These are phyloP conservation scores for Hysterium pulicare DNA, from an alignment of 2,329 filamentous ascomycete species.

Conservation along the genomic window DNA sequence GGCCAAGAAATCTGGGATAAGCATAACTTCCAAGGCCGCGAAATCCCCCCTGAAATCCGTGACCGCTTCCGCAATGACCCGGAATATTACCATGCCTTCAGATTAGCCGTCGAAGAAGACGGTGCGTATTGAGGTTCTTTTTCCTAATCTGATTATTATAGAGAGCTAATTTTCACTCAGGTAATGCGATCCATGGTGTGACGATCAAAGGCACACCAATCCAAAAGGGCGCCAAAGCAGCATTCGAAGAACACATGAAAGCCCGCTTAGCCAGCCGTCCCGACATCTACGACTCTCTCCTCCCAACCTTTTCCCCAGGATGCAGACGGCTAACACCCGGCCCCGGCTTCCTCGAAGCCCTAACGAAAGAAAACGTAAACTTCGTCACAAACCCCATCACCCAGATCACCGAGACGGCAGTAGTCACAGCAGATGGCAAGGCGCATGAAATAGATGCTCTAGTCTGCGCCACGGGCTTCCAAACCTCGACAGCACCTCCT, in stretches of 20 bases:
- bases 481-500: slow-evolving; percentile 36
- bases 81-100: slow-evolving; percentile 29
- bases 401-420: slow-evolving; percentile 33
- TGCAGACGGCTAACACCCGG: slow-evolving; percentile 51
- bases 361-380: slow-evolving; percentile 39
- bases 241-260: slow-evolving; percentile 43
- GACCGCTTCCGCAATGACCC: slow-evolving; percentile 25
- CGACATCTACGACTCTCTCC: slow-evolving; percentile 18
- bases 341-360: slow-evolving; percentile 50
- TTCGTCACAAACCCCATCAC: slow-evolving; percentile 37
- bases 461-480: slow-evolving; percentile 47
- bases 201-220: slow-evolving; percentile 37
- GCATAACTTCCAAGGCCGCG: slow-evolving; percentile 32
- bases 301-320: slow-evolving; percentile 44
- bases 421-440: slow-evolving; percentile 40
- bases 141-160: no score
- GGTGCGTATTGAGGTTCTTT: no score
- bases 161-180: no score
- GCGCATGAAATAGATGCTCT: slow-evolving; percentile 41
- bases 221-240: slow-evolving; percentile 33
- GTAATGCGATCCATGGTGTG: slow-evolving; percentile 26
- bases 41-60: slow-evolving; percentile 22
- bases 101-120: slow-evolving; percentile 31
- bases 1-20: slow-evolving; percentile 25
- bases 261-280: slow-evolving; percentile 22